Conservation (phyloP, 1,284 basidiomycete genomes). For the Cutaneotrichosporon sp. region DNA sequence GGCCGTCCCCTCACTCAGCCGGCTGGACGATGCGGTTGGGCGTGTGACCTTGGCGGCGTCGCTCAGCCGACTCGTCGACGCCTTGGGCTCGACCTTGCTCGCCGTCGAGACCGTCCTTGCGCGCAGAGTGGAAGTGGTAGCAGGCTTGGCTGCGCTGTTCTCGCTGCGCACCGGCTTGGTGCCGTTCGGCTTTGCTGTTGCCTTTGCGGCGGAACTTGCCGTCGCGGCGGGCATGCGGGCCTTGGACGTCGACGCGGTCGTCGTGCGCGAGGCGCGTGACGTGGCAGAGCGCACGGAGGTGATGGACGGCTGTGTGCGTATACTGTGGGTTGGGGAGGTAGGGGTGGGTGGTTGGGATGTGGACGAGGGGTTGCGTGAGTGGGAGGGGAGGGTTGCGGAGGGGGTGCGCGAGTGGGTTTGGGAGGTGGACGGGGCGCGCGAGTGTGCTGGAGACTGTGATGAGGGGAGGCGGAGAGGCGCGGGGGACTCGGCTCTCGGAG, state of each 20-base stretch:
- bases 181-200: neutral
- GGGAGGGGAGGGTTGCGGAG: neutral
- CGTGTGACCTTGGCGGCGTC: neutral
- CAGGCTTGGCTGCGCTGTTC: slow-evolving; percentile 8
- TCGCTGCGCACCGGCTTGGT: neutral
- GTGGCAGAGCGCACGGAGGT: slow-evolving; percentile 10
- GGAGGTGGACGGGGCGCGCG: too few species aligned
- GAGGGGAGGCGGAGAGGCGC: neutral
- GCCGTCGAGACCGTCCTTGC: neutral
- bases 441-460: neutral
- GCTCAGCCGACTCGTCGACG: neutral
- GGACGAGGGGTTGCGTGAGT: slow-evolving; percentile 2
- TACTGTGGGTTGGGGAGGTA: neutral
- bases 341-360: neutral
- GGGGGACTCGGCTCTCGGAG: neutral
- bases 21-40: neutral
- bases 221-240: neutral
- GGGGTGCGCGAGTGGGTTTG: neutral
- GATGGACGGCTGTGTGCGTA: slow-evolving; percentile 5
- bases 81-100: neutral
- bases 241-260: slow-evolving; percentile 2
- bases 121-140: neutral
- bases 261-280: neutral
- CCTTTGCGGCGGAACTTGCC: neutral
- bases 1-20: neutral